Conservation (phyloP, 768 basidiomycete species). For the Mrakia gelida region DNA sequence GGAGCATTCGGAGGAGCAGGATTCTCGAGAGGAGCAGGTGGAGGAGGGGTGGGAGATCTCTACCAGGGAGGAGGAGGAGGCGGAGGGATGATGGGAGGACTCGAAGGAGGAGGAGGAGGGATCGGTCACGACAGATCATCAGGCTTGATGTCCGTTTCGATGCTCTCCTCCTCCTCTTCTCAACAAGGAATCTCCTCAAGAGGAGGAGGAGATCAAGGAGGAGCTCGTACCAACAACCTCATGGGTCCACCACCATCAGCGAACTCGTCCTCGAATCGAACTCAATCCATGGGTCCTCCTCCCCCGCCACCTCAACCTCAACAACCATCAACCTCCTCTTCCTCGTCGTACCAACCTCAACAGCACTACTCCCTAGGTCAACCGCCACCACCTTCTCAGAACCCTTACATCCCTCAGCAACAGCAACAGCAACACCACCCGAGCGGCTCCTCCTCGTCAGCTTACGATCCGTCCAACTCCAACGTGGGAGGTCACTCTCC, state of each 20-base stretch:
- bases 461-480: neutral
- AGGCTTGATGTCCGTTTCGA: slow-evolving; percentile 3
- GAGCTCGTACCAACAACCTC: neutral
- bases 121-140: neutral
- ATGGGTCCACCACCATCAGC: neutral
- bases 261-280: neutral
- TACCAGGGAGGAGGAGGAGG: neutral
- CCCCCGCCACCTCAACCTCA: slow-evolving; percentile 10
- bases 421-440: neutral
- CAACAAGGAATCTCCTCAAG: neutral
- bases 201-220: neutral
- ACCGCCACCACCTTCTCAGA: neutral
- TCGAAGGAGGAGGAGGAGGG: neutral
- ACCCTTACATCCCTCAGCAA: slow-evolving; percentile 18
- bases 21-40: neutral
- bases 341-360: slow-evolving; percentile 11
- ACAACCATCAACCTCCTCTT: neutral
- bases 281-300: neutral
- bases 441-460: neutral
- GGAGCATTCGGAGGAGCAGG: neutral
- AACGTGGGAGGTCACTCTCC: slow-evolving; percentile 1
- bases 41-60: neutral
- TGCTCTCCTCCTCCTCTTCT: neutral
- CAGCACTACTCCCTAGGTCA: slow-evolving; percentile 18
- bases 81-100: neutral